Conservation (phyloP, 1,284 basidiomycete genomes). For the Cystobasidium pallidum region DNA sequence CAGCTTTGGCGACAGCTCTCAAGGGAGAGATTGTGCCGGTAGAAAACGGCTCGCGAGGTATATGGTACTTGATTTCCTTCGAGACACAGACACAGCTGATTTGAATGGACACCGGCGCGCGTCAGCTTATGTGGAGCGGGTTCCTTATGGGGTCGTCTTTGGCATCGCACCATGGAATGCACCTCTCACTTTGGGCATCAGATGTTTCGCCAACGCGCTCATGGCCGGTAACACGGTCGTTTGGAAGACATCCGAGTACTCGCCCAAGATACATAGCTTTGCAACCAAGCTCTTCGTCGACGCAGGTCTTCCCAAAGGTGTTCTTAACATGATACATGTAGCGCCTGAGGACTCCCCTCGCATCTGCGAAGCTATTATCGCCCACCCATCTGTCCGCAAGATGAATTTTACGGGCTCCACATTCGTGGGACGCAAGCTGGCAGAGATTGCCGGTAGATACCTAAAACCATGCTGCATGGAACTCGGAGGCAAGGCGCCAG, state of each 20-base stretch:
- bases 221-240: slow-evolving; percentile 55
- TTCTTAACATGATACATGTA: slow-evolving; percentile 66
- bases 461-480: slow-evolving; percentile 55
- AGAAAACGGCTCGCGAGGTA: slow-evolving; percentile 27
- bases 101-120: background rate
- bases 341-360: slow-evolving; percentile 59
- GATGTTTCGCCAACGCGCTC: slow-evolving; percentile 55
- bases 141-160: slow-evolving; percentile 53
- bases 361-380: slow-evolving; percentile 63
- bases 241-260: slow-evolving; percentile 54
- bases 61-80: background rate
- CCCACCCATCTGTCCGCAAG: slow-evolving; percentile 62
- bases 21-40: slow-evolving; percentile 42
- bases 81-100: background rate
- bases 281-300: slow-evolving; percentile 56
- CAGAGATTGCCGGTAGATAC: slow-evolving; percentile 56
- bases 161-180: slow-evolving; percentile 54
- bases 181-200: slow-evolving; percentile 53
- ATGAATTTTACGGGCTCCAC: slow-evolving; percentile 61
- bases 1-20: slow-evolving; percentile 44
- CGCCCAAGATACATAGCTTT: slow-evolving; percentile 52
- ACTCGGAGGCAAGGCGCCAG: slow-evolving; percentile 58
- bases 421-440: slow-evolving; percentile 55
- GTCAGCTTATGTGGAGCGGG: slow-evolving; percentile 50
- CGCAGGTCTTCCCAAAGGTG: slow-evolving; percentile 67